Evolutionary conservation across 1,284 basidiomycete species (phyloP), one percentile per base, ranked within the genome.

Genomic region (Irpex lacteus): DNA sequence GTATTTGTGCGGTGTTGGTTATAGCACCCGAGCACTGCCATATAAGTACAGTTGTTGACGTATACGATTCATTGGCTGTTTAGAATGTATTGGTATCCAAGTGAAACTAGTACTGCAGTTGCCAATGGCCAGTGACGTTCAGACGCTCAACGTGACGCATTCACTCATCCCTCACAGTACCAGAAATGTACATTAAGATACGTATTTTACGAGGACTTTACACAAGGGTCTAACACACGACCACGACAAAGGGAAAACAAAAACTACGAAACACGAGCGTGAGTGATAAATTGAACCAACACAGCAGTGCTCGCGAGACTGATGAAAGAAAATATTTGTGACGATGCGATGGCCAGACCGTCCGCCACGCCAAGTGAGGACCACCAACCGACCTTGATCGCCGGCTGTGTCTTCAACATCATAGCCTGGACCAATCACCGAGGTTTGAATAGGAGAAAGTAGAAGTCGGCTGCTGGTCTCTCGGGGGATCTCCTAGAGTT

Each of bases 351-450:
- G n/a, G n/a, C n/a, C n/a, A n/a, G n/a, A n/a, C n/a, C n/a, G n/a
- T n/a, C n/a, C n/a, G n/a, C n/a, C n/a, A n/a, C n/a, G n/a, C n/a
- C n/a, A n/a, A n/a, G n/a, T n/a, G n/a, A n/a, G n/a, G n/a, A 15
- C 60, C 60, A 61, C 60, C 15, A 55, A 50, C 53, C 34, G 60
- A 37, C 52, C 61, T 62, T 36, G 5, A 58, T 44, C 13, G 13
- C 19, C 54, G n/a, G 38, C 15, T 34, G 38, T 44, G 9, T 44
- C 38, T 44, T 44, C 38, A 26, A 26, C 21, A 26, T 15, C 38
- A 44, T 44, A 44, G 15, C 38, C 9, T 44, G 9, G 38, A 44
- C 9, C 38, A 44, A 9, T 44, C 38, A 44, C 38, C 38, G 38
- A 15, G 8, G 15, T 44, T 44, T 34, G 38, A 18, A 38, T 13